Evolutionary conservation across 1,139 yeast genomes (phyloP).

Genomic region (Kazachstania sp.): DNA sequence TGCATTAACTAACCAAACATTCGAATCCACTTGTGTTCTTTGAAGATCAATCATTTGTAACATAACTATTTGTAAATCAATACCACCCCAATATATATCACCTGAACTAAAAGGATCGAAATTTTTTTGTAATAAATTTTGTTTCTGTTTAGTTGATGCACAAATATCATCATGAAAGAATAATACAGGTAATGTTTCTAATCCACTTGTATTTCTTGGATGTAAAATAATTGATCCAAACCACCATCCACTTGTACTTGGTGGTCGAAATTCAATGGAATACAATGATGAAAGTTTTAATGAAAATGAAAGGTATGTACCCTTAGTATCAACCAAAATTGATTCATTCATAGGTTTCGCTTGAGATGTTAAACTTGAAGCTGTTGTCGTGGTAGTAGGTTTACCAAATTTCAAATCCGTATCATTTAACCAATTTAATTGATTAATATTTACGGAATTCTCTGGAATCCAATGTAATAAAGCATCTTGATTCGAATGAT

Average conservation of each 20-base stretch:
- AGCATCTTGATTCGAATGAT: conserved; percentile 48
- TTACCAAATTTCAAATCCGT: conserved; percentile 15
- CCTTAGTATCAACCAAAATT: conserved; percentile 11
- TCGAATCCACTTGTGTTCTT: conserved; percentile 60
- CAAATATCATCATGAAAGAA: conserved; percentile 90
- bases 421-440: conserved; percentile 13
- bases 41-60: conserved; percentile 51
- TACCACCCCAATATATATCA: conserved; percentile 84
- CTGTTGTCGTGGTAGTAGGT: neutral
- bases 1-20: conserved; percentile 72
- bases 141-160: conserved; percentile 59
- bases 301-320: conserved; percentile 19
- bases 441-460: conserved; percentile 32
- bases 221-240: conserved; percentile 76
- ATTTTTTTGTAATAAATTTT: conserved; percentile 43
- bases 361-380: neutral
- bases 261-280: conserved; percentile 75
- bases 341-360: conserved; percentile 9
- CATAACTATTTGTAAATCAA: conserved; percentile 55
- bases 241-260: conserved; percentile 78
- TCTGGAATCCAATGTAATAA: conserved; percentile 75
- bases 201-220: conserved; percentile 38
- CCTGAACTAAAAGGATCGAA: conserved; percentile 66
- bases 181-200: conserved; percentile 64
- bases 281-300: conserved; percentile 37